Evolutionary conservation across 169 alveolate genomes (phyloP).

Genomic region (Cryptosporidium baileyi): DNA sequence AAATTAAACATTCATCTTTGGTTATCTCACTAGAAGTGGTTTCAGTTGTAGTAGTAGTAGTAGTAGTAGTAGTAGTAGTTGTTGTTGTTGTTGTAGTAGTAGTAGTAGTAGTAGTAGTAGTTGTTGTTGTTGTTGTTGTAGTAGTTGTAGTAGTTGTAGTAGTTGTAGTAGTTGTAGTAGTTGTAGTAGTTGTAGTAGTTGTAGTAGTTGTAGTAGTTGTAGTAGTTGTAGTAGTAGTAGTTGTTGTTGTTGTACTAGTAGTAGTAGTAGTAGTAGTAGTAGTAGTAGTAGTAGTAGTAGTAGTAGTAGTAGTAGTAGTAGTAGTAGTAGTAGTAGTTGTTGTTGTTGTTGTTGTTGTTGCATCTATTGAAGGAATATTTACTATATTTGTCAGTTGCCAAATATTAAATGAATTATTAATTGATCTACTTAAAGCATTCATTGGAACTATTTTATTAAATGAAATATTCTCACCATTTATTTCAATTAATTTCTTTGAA

Average conservation of each 20-base stretch:
- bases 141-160: neutral
- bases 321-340: neutral
- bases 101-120: neutral
- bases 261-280: neutral
- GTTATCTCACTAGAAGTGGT: neutral
- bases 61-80: neutral
- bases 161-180: neutral
- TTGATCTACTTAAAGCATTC: neutral
- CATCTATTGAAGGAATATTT: neutral
- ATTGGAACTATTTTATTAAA: constrained; percentile 26
- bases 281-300: neutral
- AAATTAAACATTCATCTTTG: constrained; percentile 13
- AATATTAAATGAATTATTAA: neutral
- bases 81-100: neutral
- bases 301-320: neutral
- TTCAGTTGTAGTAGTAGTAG: neutral
- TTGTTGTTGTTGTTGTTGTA: constrained; percentile 5
- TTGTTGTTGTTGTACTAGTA: neutral
- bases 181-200: neutral
- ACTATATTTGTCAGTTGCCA: constrained; percentile 3
- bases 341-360: neutral
- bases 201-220: neutral
- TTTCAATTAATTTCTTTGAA: neutral
- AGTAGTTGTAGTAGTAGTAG: neutral
- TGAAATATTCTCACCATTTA: neutral